Evolutionary conservation across 2,329 filamentous ascomycete genomes (phyloP).

Genomic region (Aspergillus uvarum): DNA sequence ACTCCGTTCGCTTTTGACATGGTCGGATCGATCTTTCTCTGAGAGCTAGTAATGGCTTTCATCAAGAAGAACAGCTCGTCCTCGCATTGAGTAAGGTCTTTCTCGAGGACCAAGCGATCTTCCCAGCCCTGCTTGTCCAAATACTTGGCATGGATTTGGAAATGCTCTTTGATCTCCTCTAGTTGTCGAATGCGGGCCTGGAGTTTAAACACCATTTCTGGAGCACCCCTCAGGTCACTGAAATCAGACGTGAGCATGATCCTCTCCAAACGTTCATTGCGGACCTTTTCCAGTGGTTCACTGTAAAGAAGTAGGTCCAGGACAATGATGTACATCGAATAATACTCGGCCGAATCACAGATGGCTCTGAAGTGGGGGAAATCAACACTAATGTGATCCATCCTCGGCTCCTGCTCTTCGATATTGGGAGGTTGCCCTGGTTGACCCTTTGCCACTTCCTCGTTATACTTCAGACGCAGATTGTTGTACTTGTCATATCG

Average conservation of each 20-base stretch:
- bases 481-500: constrained; percentile 99
- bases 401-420: constrained; percentile 66
- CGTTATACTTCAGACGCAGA: constrained; percentile 92
- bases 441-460: constrained; percentile 74
- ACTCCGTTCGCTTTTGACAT: constrained; percentile 73
- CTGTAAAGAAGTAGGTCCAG: constrained; percentile 93
- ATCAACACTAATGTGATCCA: constrained; percentile 95
- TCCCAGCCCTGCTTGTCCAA: constrained; percentile 89
- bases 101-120: constrained; percentile 83
- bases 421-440: constrained; percentile 40
- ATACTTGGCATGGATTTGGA: constrained; percentile 85
- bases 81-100: constrained; percentile 83
- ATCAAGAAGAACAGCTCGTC: constrained; percentile 99
- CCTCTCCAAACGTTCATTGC: constrained; percentile 91
- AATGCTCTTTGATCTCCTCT: constrained; percentile 93
- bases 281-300: constrained; percentile 95
- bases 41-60: constrained; percentile 97
- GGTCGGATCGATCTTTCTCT: constrained; percentile 71
- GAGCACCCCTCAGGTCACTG: constrained; percentile 89
- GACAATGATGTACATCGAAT: constrained; percentile 96
- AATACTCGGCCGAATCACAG: constrained; percentile 97
- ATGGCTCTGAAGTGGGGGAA: constrained; percentile 93
- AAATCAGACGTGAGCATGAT: constrained; percentile 99
- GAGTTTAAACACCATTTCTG: constrained; percentile 85
- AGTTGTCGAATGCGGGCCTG: constrained; percentile 92